These are phyloP conservation scores for Aplosporella prunicola DNA, from an alignment of 2,329 filamentous ascomycete species.

Conservation along the genomic window DNA sequence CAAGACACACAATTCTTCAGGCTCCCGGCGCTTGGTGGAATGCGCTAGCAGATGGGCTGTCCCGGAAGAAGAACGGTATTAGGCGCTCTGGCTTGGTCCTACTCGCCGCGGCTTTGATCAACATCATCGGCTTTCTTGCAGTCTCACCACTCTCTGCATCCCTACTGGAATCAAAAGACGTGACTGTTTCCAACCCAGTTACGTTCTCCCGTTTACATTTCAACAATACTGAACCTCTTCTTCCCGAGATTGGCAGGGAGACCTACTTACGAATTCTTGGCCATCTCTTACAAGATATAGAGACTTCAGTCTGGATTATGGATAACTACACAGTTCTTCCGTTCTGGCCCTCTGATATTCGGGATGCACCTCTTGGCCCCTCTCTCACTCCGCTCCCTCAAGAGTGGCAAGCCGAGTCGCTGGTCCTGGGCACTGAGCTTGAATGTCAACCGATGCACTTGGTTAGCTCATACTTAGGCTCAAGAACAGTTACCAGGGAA, in stretches of 20 bases:
- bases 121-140: constrained; percentile 13
- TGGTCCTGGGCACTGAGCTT: not conserved
- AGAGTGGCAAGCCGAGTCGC: not conserved
- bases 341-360: constrained; percentile 15
- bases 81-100: constrained; percentile 12
- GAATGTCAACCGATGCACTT: not conserved
- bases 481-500: not conserved
- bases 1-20: constrained; percentile 14
- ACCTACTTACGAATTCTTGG: constrained; percentile 19
- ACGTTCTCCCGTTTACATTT: no score
- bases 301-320: constrained; percentile 21
- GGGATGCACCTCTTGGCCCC: not conserved
- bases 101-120: constrained; percentile 10
- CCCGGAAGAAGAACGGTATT: constrained; percentile 12
- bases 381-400: not conserved
- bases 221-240: no score
- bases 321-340: constrained; percentile 18
- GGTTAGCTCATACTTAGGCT: no score
- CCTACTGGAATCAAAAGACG: no score
- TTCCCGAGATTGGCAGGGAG: no score
- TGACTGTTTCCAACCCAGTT: no score
- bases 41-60: constrained; percentile 15
- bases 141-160: constrained; percentile 14
- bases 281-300: constrained; percentile 18
- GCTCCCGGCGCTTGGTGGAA: constrained; percentile 18